Evolutionary conservation across 768 basidiomycete genomes (phyloP), one percentile per base, ranked within the genome.

Genomic region (Leccinum uliginosum): DNA sequence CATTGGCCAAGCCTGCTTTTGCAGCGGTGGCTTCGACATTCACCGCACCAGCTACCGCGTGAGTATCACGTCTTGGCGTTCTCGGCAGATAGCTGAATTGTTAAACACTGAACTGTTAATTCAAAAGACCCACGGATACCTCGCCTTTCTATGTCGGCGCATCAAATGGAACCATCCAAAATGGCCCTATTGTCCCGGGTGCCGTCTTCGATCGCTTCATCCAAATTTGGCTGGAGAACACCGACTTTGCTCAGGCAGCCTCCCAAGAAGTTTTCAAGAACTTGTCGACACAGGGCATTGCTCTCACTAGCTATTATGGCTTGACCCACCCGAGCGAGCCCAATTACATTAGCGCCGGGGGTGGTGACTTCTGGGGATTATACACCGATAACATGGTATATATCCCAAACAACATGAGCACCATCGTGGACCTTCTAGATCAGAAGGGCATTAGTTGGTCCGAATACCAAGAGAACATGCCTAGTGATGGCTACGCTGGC

Each of bases 301-400:
- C 74, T 8, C 67, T 83, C 19, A 71, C 70, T 24, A 76, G 76
- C 43, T 82, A 75, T 62, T 81, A 77, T 59, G 76, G 71, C 3
- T 43, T 82, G 34, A 81, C 81, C 9, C 82, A 83, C 65, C 76
- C 83, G 1, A 83, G 83, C 1, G 77, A 86, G 67, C 85, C 85
- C 27, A 85, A 86, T 65, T 84, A 78, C 57, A 3, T 67, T n/a
- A 75, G 78, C 12, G 63, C 73, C 1, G 75, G 75, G n/a, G 79
- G 77, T 11, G 83, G 82, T 21, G 76, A 79, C 64, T 83, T 80
- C 64, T 81, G 67, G 53, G 83, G 78, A 43, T 72, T 78, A 69
- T 64, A 63, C 10, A 77, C 76, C 57, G 82, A 85, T 40, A 68
- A 72, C 32, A n/a, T 54, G 29, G 46, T 51, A 51, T 26, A 52